Percentiles rank a stretch among this genome's conserved stretches.
phyloP scores from a whole-genome alignment of 805 yeast species.

The Candida krabiensis region DNA sequence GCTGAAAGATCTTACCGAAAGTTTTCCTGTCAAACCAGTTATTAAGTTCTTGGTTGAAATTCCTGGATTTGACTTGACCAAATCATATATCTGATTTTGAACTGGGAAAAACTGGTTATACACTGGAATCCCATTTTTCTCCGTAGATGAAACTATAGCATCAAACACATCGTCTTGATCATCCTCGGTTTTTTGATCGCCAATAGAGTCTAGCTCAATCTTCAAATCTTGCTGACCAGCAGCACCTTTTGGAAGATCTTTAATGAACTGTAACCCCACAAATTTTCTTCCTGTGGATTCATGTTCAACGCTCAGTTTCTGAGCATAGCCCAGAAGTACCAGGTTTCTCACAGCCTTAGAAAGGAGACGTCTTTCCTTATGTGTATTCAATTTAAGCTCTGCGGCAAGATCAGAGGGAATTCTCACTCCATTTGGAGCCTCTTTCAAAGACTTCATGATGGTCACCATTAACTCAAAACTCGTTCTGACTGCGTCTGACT shows the following conservation, averaged over 20 bases:
- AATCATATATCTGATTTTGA: conserved; percentile 60
- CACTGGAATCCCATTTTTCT: conserved; percentile 25
- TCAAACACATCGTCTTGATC: conserved; percentile 37
- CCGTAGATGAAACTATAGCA: conserved; percentile 22
- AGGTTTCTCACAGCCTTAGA: conserved; percentile 49
- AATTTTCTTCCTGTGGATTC: conserved; percentile 22
- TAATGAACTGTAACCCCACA: conserved; percentile 24
- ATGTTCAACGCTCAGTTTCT: conserved; percentile 26
- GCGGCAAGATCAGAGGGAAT: conserved; percentile 60
- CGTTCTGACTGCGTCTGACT: conserved; percentile 15
- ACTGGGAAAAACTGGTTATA: conserved; percentile 61
- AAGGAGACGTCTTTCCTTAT: conserved; percentile 33
- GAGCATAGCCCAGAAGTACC: conserved; percentile 36
- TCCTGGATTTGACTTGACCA: conserved; percentile 47
- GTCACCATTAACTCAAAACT: conserved; percentile 23
- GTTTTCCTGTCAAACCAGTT: conserved; percentile 51
- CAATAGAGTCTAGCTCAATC: conserved; percentile 9
- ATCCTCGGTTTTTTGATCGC: conserved; percentile 12
- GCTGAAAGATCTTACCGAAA: conserved; percentile 38
- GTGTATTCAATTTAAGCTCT: conserved; percentile 53
- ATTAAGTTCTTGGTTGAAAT: conserved; percentile 58
- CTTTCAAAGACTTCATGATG: conserved; percentile 50
- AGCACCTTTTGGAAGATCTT: conserved; percentile 21
- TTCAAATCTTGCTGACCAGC: conserved; percentile 9
- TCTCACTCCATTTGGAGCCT: conserved; percentile 60